phyloP scores from a whole-genome alignment of 345 rosid species.

The Eutrema yunnanense region DNA sequence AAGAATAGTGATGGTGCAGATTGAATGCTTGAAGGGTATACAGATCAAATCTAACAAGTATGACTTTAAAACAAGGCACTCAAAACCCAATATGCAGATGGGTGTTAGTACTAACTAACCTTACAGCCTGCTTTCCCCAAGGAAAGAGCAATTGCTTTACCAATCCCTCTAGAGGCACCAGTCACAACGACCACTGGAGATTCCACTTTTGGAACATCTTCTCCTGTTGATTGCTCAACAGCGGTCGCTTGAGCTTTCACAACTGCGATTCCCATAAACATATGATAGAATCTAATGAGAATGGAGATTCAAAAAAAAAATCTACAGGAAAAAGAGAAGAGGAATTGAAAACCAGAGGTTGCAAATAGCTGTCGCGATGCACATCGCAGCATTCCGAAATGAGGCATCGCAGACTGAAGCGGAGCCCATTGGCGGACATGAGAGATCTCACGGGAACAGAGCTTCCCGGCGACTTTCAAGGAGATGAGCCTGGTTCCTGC shows the following conservation, averaged over 20 bases:
- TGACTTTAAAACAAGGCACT: neutral
- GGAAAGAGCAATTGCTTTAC: constrained; percentile 85
- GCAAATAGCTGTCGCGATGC: constrained; percentile 39
- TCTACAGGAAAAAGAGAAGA: neutral
- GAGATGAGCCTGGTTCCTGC: constrained; percentile 50
- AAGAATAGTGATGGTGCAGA: neutral
- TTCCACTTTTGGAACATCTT: constrained; percentile 48
- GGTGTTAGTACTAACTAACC: constrained; percentile 26
- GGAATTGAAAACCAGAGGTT: constrained; percentile 42
- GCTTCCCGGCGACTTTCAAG: constrained; percentile 39
- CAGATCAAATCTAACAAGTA: neutral
- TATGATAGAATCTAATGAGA: neutral
- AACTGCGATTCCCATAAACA: constrained; percentile 19
- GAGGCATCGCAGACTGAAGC: constrained; percentile 30
- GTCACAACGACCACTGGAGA: constrained; percentile 82
- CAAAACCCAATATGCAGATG: neutral
- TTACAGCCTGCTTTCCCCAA: constrained; percentile 82
- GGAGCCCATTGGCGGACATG: constrained; percentile 50
- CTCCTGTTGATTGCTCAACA: constrained; percentile 41
- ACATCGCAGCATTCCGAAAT: constrained; percentile 36
- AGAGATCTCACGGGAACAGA: constrained; percentile 32
- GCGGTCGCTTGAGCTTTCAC: constrained; percentile 70
- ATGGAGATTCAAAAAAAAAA: neutral
- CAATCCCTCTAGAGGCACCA: constrained; percentile 99
- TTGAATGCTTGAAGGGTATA: neutral